Evolutionary conservation across 176 grass and related monocot species (phyloP), one percentile per base, ranked within the genome.

Genomic region (Pontederia crassipes): DNA sequence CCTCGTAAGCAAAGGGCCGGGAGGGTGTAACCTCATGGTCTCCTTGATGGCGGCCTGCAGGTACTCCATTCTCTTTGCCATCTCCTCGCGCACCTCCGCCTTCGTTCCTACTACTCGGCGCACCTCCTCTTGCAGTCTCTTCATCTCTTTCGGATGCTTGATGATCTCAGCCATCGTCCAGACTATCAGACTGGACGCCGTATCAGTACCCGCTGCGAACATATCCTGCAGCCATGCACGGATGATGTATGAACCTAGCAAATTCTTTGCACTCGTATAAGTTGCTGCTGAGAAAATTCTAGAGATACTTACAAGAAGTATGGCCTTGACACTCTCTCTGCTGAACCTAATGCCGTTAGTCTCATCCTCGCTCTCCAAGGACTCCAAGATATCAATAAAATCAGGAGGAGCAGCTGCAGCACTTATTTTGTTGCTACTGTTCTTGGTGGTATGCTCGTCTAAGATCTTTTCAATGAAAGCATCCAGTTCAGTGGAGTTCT

Each of bases 301-400:
- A 24, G 20, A 24, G 20, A 24, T 24, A 24, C 20, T 57, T 79
- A 82, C 79, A 28, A 77, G 57, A 63, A 82, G 49, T 26, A 90
- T 26, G 26, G 68, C 87, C 54, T 90, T 90, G 51, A 85, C 68
- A 61, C 70, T 75, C 9, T 62, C 29, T 49, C 72, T 70, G 10
- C 70, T 74, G 4, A 85, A 68, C 8, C 68, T 4, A 52, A 62
- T 8, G 20, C 55, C 32, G 0, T 11, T 48, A 0, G 28, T 59
- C 12, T 52, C 71, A 49, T 53, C 27, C 4, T 77, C n/a, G 1
- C 73, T 66, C 20, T 24, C 20, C 20, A 24, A 24, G 20, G 20
- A 24, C 20, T 24, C 1, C 20, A 24, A 24, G 20, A 88, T 10
- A 24, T 70, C 67, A 17, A 70, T 45, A 0, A 70, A 48, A 47